Base-by-base conservation (phyloP, 2,329 filamentous ascomycete genomes). In the Gremmenia infestans region DNA sequence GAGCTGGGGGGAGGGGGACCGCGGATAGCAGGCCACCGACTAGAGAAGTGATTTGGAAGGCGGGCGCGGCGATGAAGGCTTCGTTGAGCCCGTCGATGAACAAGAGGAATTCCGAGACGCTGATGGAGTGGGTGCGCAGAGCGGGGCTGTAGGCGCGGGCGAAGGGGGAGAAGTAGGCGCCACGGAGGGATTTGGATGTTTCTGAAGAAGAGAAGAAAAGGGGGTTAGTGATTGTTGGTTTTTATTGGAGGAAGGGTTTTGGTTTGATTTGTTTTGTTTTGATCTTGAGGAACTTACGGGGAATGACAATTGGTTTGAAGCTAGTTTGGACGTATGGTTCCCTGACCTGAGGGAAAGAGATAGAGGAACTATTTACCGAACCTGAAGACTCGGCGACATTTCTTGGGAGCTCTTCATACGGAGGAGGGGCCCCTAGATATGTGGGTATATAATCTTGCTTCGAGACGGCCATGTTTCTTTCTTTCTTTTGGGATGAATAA, bases 61-160 rank as follows among this genome's bases (percentile, higher is more conserved):
- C 50, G 9, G 54, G 52, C 6, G 39, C 32, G 6, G 55, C 36
- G 45, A 54, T 49, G 48, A 57, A 54, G 35, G 55, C 47, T n/a
- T 51, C 48, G 42, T 62, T 56, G 28, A 57, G 28, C 40, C 53
- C 53, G 36, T 59, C 53, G 51, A 56, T 40, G 55, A 57, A 59
- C 32, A 19, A 19, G 43, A 57, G 54, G 47, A 57, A 53, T 28
- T 55, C 46, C n/a, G 28, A 1, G 5, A n/a, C 37, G n/a, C 39
- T 22, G 45, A 60, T 57, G 23, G 46, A 15, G 35, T 23, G 19
- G 12, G 32, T 5, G 4, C 32, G 19, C 25, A 60, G 58, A 9
- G 25, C 9, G n/a, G 54, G 52, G 3, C 50, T 36, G 40, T 57
- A 60, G 28, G 55, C 52, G 14, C 52, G 45, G 19, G 32, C 32